These are phyloP conservation scores for Colletotrichum simmondsii DNA, from an alignment of 2,329 filamentous ascomycete species.

Conservation along the genomic window DNA sequence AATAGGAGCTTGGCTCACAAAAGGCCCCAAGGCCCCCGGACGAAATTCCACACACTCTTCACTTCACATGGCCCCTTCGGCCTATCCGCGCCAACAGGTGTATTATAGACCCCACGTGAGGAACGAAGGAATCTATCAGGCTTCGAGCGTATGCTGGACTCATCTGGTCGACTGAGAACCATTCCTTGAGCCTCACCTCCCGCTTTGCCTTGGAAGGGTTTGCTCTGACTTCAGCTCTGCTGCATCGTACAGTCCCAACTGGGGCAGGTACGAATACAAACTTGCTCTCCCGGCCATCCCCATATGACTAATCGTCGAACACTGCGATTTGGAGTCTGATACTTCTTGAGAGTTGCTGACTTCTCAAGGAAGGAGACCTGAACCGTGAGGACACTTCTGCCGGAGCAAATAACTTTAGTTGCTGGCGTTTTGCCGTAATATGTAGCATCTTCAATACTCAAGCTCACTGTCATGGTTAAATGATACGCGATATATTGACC, in stretches of 20 bases:
- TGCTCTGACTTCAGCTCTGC: not conserved
- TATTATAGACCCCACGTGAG: not conserved
- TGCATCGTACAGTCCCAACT: not conserved
- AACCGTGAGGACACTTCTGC: too few relatives aligned
- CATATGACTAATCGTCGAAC: not conserved
- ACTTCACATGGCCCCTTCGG: not conserved
- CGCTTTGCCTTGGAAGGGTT: not conserved
- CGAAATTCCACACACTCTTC: not conserved
- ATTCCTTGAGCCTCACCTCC: not conserved
- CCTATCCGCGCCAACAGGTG: not conserved
- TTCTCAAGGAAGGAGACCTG: too few relatives aligned
- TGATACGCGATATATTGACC: too few relatives aligned
- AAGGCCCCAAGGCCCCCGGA: not conserved
- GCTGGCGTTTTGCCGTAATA: too few relatives aligned
- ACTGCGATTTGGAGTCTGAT: not conserved
- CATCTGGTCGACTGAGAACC: not conserved
- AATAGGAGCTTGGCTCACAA: not conserved
- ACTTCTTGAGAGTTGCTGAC: too few relatives aligned
- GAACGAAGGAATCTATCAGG: too few relatives aligned
- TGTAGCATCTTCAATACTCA: too few relatives aligned
- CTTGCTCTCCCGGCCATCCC: not conserved
- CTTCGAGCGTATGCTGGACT: not conserved
- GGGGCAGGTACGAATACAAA: not conserved
- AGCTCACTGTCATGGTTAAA: too few relatives aligned
- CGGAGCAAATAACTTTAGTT: too few relatives aligned